A percentile compares a stretch with the other conserved stretches of the same genome.
Evolutionary conservation across 805 yeast species (phyloP).

Genomic region (Metschnikowia baotianmanensis): DNA sequence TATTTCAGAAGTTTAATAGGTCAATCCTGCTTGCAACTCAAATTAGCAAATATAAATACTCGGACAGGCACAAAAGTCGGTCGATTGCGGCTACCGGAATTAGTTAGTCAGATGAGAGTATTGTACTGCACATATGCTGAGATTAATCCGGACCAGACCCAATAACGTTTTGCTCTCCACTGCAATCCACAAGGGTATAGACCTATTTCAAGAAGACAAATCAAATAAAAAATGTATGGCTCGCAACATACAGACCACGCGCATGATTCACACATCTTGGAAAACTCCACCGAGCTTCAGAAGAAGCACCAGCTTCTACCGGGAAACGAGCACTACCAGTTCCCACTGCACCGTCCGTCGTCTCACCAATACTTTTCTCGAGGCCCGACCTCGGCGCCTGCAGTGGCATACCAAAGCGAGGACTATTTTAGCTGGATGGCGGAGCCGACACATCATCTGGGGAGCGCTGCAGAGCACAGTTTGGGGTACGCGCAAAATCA

Average conservation of each 20-base stretch:
- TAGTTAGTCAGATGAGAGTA: too few species aligned
- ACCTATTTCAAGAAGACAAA: too few species aligned
- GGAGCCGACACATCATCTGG: background rate
- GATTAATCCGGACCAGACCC: too few species aligned
- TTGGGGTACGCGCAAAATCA: background rate
- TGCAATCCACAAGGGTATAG: too few species aligned
- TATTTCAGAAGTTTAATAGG: too few species aligned
- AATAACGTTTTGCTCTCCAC: too few species aligned
- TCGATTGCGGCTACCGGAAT: too few species aligned
- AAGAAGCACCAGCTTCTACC: slow-evolving; percentile 4
- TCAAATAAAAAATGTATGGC: slow-evolving; percentile 8
- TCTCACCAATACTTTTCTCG: slow-evolving; percentile 4
- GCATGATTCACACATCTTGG: background rate
- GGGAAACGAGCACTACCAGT: slow-evolving; percentile 7
- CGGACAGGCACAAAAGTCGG: too few species aligned
- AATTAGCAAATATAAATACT: too few species aligned
- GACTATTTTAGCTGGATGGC: slow-evolving; percentile 14
- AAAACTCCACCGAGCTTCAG: background rate
- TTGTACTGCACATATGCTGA: too few species aligned
- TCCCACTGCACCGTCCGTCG: slow-evolving; percentile 5
- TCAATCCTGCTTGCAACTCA: too few species aligned
- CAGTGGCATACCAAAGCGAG: slow-evolving; percentile 11
- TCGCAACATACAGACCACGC: background rate
- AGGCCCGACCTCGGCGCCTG: slow-evolving; percentile 19
- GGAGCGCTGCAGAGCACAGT: background rate